Conservation (phyloP, 208 protist species). For the Borovskyia barvae region DNA sequence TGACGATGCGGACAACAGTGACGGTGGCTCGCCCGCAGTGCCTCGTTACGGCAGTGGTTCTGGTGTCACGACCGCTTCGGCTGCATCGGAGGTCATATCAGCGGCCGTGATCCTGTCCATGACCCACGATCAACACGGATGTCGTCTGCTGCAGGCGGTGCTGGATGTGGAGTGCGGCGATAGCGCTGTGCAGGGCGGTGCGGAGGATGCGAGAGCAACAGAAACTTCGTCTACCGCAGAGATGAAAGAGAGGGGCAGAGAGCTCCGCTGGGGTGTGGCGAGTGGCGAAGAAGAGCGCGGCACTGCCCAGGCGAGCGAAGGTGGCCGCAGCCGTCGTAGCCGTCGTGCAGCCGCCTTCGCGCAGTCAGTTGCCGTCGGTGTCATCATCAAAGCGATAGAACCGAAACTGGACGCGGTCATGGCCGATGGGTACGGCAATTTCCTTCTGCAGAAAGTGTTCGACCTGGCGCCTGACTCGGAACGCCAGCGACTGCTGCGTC, state of each 20-base stretch:
- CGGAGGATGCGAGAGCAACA: not conserved
- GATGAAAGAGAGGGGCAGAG: not conserved
- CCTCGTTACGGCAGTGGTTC: no score
- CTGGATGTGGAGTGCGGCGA: conserved; percentile 39
- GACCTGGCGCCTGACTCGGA: conserved; percentile 52
- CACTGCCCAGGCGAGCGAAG: not conserved
- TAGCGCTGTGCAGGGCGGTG: not conserved
- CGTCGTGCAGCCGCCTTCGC: conserved; percentile 17
- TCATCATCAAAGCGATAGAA: conserved; percentile 42
- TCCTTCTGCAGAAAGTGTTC: conserved; percentile 94
- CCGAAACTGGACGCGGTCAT: conserved; percentile 84
- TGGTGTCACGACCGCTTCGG: not conserved
- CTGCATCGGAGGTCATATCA: conserved; percentile 11
- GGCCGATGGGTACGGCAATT: conserved; percentile 97
- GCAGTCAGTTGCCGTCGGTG: conserved; percentile 36
- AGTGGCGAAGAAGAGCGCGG: not conserved
- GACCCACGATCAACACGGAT: conserved; percentile 63
- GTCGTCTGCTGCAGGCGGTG: conserved; percentile 61
- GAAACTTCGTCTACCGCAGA: no score
- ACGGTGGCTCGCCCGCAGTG: no score
- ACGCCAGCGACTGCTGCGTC: conserved; percentile 46
- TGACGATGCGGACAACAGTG: no score
- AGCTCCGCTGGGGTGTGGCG: not conserved
- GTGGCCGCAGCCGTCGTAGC: conserved; percentile 11
- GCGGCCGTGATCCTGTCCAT: conserved; percentile 29